These are phyloP conservation scores for Pholiota conissans DNA, from an alignment of 768 basidiomycete genomes.

Conservation along the genomic window DNA sequence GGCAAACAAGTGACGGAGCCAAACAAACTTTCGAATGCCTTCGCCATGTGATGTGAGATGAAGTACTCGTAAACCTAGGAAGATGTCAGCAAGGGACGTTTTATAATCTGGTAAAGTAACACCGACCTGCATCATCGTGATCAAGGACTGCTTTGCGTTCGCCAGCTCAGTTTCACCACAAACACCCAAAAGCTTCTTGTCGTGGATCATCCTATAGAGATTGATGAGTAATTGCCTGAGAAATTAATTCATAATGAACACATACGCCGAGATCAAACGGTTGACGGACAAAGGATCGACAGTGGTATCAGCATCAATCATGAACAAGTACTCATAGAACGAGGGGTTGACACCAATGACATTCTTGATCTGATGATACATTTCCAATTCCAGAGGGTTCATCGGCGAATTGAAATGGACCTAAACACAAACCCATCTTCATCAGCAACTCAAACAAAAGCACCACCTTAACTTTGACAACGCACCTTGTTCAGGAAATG, in stretches of 20 bases:
- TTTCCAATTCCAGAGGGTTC: conserved; percentile 96
- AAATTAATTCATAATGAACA: conserved; percentile 19
- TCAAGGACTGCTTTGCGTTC: conserved; percentile 92
- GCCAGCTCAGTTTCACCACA: conserved; percentile 94
- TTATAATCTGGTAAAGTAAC: neutral
- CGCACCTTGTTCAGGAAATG: conserved; percentile 98
- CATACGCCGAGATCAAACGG: conserved; percentile 90
- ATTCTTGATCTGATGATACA: conserved; percentile 99
- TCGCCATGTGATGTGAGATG: conserved; percentile 98
- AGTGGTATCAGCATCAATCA: conserved; percentile 93
- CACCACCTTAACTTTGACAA: no score
- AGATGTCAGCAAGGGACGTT: conserved; percentile 2
- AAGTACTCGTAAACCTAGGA: conserved; percentile 95
- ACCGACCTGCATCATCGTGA: conserved; percentile 94
- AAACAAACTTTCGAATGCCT: conserved; percentile 95
- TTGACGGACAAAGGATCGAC: conserved; percentile 88
- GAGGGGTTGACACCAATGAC: conserved; percentile 99
- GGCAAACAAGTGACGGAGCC: conserved; percentile 98
- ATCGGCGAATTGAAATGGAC: conserved; percentile 97
- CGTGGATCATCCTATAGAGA: conserved; percentile 86
- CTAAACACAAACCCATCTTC: conserved; percentile 43
- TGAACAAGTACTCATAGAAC: conserved; percentile 96
- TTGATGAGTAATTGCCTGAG: conserved; percentile 5
- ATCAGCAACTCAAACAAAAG: no score
- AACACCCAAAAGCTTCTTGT: conserved; percentile 90